These are phyloP conservation scores for Boletus reticulatus DNA, from an alignment of 768 basidiomycete species.

Conservation along the genomic window DNA sequence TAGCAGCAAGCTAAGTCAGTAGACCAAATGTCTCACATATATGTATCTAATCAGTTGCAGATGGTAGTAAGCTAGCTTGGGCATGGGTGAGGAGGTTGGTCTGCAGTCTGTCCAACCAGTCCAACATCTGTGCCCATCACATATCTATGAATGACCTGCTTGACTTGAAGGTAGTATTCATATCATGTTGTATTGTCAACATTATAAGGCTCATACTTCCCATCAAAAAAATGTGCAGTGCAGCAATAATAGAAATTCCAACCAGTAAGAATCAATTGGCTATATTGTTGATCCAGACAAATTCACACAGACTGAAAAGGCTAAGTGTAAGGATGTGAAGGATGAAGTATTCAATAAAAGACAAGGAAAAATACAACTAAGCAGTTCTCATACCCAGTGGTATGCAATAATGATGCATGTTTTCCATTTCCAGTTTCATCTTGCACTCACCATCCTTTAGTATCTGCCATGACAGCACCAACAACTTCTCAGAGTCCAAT, in stretches of 20 bases:
- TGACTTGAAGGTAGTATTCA: too few species aligned
- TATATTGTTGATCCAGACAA: background rate
- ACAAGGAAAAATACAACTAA: background rate
- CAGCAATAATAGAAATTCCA: background rate
- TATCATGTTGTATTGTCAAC: background rate
- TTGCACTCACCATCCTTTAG: background rate
- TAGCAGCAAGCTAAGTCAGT: too few species aligned
- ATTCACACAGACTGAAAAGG: background rate
- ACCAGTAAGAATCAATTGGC: background rate
- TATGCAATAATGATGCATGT: background rate
- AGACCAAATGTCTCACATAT: too few species aligned
- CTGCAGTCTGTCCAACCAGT: too few species aligned
- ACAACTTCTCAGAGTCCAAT: background rate
- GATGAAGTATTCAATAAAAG: background rate
- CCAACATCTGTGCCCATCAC: too few species aligned
- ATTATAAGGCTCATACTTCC: background rate
- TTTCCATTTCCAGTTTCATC: background rate
- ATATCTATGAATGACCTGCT: too few species aligned
- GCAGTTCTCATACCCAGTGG: background rate
- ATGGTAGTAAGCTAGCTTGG: too few species aligned
- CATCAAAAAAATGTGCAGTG: background rate
- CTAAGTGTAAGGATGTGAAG: background rate
- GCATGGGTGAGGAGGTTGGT: too few species aligned
- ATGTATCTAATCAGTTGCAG: too few species aligned
- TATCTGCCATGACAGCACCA: background rate